Evolutionary conservation across 768 basidiomycete genomes (phyloP), one percentile per base, ranked within the genome.

Genomic region (Boletus fagicola): DNA sequence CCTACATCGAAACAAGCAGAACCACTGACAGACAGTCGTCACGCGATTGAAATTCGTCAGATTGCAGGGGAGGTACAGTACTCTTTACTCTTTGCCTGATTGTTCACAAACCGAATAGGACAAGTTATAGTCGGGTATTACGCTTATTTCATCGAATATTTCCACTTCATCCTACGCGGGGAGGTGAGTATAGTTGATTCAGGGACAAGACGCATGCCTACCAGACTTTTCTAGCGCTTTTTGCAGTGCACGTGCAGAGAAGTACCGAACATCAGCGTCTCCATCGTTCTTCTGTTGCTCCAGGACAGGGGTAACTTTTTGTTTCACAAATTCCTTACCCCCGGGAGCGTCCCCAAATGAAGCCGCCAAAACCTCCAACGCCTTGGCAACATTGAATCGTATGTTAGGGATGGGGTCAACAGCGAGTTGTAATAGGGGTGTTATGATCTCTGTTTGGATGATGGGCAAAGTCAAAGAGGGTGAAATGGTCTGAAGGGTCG

Each of bases 301-400:
- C 63, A 98, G 72, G 20, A 84, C 83, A n/a, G 95, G 92, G 16
- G 89, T 72, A 56, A 98, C 81, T 71, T 83, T 86, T 61, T 86
- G 79, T 62, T 81, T 80, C 26, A 90, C 80, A 58, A 98, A 82
- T 59, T 88, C 83, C 51, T 78, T 82, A 8, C 96, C 97, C 53
- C 92, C 89, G 0, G 81, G 68, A 7, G 77, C 76, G 49, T 74
- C 72, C 20, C 82, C 85, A 62, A 91, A 87, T 0, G 89, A 82
- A 16, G 76, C 77, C 1, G 92, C 92, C 64, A 98, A 81, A 15
- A 93, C 85, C 76, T 98, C 96, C 64, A 98, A 77, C 28, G 91
- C 88, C 74, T 98, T 98, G 26, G 95, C 90, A 30, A 98, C 95
- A 71, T 98, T 98, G 81, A 99, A 99, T 38, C 97, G 92, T 72